phyloP scores from a whole-genome alignment of 331 rosid species.

The Quercus lobata region DNA sequence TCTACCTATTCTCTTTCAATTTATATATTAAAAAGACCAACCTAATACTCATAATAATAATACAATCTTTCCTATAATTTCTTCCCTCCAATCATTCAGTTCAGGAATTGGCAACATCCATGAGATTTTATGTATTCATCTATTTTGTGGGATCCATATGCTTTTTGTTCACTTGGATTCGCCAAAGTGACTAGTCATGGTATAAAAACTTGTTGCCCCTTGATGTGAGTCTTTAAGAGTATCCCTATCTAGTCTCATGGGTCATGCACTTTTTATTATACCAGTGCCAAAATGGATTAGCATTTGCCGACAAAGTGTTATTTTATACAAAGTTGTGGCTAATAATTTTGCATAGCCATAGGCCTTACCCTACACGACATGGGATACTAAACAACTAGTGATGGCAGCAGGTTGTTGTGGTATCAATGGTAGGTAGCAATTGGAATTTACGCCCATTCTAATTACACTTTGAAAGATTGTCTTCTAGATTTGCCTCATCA shows the following conservation, averaged over 20 bases:
- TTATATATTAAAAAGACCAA: slow-evolving; percentile 12
- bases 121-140: slow-evolving; percentile 53
- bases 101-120: slow-evolving; percentile 81
- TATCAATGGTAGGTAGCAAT: not conserved
- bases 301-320: slow-evolving; percentile 33
- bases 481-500: not conserved
- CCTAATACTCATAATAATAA: no score
- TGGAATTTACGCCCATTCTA: not conserved
- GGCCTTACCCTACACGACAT: slow-evolving; percentile 47
- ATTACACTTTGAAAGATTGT: slow-evolving; percentile 3
- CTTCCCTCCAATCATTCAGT: slow-evolving; percentile 59
- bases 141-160: slow-evolving; percentile 53
- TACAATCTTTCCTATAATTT: slow-evolving; percentile 9
- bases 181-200: slow-evolving; percentile 26
- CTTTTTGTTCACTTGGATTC: slow-evolving; percentile 32
- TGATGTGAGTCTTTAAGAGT: not conserved
- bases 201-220: slow-evolving; percentile 28
- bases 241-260: slow-evolving; percentile 17
- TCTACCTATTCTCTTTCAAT: slow-evolving; percentile 31
- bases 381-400: slow-evolving; percentile 31
- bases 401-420: slow-evolving; percentile 18
- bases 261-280: slow-evolving; percentile 21
- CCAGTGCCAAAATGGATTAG: slow-evolving; percentile 17
- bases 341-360: not conserved
- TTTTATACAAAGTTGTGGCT: slow-evolving; percentile 25